phyloP scores from a whole-genome alignment of 2,329 filamentous ascomycete genomes.

The Botrytis deweyae region DNA sequence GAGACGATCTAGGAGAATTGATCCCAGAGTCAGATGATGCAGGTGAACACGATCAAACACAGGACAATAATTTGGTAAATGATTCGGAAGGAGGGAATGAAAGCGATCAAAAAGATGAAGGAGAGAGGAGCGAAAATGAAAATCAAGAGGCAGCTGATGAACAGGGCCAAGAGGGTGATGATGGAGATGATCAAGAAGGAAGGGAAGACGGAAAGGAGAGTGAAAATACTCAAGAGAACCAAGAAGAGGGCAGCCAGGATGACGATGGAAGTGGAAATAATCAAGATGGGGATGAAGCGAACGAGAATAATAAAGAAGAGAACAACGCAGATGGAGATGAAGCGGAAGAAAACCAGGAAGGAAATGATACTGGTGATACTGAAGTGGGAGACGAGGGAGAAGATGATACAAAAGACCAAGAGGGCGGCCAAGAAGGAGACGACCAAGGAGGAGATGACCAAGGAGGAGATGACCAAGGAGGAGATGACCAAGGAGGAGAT shows the following conservation, averaged over 20 bases:
- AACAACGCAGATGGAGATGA: not conserved
- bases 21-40: too few species aligned
- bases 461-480: not conserved
- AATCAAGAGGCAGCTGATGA: not conserved
- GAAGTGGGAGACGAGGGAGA: not conserved
- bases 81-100: not conserved
- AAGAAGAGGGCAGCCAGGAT: not conserved
- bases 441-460: too few species aligned
- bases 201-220: fast-evolving
- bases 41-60: not conserved
- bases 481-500: not conserved
- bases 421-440: not conserved
- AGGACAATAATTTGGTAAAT: not conserved
- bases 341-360: not conserved
- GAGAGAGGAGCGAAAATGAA: not conserved
- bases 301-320: too few species aligned
- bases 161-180: not conserved
- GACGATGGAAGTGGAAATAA: not conserved
- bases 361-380: not conserved
- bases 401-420: not conserved
- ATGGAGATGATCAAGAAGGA: not conserved
- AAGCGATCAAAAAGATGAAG: not conserved
- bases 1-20: too few species aligned
- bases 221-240: not conserved
- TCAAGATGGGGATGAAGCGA: not conserved